These are phyloP conservation scores for Noccaea caerulescens DNA, from an alignment of 345 rosid species.

Conservation along the genomic window DNA sequence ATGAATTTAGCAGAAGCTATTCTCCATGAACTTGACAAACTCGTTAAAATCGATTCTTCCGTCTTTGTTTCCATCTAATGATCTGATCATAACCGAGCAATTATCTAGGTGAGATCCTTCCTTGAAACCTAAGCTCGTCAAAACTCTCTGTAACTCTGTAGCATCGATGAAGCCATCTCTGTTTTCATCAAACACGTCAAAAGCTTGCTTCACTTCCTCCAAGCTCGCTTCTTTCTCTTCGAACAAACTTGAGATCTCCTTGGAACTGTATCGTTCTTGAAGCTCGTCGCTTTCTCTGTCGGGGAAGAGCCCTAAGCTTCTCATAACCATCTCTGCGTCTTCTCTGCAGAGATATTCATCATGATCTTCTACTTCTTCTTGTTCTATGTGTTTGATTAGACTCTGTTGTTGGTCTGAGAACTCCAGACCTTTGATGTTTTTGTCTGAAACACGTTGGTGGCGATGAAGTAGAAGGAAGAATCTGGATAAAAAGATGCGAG, in stretches of 20 bases:
- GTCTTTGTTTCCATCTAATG: constrained; percentile 57
- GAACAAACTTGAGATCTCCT: constrained; percentile 57
- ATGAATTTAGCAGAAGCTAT: constrained; percentile 44
- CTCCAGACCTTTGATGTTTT: constrained; percentile 36
- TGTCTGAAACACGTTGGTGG: constrained; percentile 33
- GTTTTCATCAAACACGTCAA: constrained; percentile 75
- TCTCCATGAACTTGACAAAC: constrained; percentile 73
- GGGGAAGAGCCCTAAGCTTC: constrained; percentile 50
- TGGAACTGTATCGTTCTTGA: constrained; percentile 39
- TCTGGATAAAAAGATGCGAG: constrained; percentile 43
- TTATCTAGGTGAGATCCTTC: constrained; percentile 48
- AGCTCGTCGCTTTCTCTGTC: constrained; percentile 49
- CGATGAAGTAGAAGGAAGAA: constrained; percentile 46
- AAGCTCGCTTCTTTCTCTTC: constrained; percentile 76
- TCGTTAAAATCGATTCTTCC: constrained; percentile 62
- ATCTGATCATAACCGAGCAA: constrained; percentile 64
- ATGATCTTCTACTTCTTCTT: constrained; percentile 36
- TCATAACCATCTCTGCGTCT: constrained; percentile 73
- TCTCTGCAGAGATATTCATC: constrained; percentile 43
- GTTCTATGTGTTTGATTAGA: constrained; percentile 16
- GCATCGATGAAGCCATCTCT: constrained; percentile 76
- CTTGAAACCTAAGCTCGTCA: constrained; percentile 51
- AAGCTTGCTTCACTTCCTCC: constrained; percentile 73
- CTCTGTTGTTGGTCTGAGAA: constrained; percentile 6
- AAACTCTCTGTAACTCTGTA: constrained; percentile 67